Base-by-base conservation (phyloP, 2,329 filamentous ascomycete species). In the Cladosporium sphaerospermum region DNA sequence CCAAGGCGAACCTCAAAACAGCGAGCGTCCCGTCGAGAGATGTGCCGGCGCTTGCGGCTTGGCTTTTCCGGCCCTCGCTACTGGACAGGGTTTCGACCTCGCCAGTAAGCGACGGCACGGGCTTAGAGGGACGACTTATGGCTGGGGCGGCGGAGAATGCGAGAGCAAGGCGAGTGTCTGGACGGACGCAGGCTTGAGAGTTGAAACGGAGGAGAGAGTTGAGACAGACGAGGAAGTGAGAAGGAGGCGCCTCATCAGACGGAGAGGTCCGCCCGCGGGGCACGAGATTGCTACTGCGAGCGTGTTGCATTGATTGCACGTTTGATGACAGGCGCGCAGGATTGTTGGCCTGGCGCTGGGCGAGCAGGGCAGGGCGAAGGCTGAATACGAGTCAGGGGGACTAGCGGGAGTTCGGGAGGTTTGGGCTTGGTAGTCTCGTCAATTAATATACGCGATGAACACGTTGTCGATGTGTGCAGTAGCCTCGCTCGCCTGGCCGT, bases 81-180 rank as follows among this genome's bases (percentile, higher is more conserved):
- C 11, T 31, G 9, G 44, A 19, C 4, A 11, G 45, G 10, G 14
- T 31, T 32, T 44, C 42, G 16, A 44, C 7, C 11, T 32, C 19
- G 19, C 19, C 42, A 11, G 32, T 28, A 18, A 37, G 11, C 16
- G 10, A 14, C 3, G 44, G 19, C 14, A 9, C 31, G 16, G 41
- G 23, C 31, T 31, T 37, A 23, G 48, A 51, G 18, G 34, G 34
- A 11, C 39, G 43, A 19, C 40, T 51, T 4, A 51, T 51, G 48
- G 32, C 41, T 10, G 48, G 40, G 2, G 48, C 48, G 40, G 48
- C 48, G 14, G 16, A 43, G 40, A 51, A 40, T 40, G 48, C 48
- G 9, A 51, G 44, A 37, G 40, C 48, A 23, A 51, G 41, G n/a
- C 43, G 48, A 32, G 32, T 51, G 16, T 16, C 31, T 13, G 48